These are phyloP conservation scores for Coemansia sp. DNA, from an alignment of 192 early-diverging fungal species.

Conservation along the genomic window DNA sequence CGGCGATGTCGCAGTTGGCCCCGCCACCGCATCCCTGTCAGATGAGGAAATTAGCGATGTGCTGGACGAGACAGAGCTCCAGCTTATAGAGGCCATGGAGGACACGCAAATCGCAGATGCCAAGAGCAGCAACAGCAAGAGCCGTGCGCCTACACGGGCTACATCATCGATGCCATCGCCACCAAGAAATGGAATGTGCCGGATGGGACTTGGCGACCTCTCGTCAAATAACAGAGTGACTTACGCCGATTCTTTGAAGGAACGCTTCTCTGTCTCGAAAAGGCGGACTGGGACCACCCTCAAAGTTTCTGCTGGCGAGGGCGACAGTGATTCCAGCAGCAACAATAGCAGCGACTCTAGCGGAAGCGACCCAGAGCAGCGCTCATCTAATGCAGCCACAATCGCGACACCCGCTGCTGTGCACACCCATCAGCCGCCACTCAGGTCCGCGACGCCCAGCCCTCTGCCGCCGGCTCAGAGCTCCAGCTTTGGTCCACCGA, in stretches of 20 bases:
- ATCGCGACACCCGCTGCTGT: background rate
- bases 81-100: conserved; percentile 53
- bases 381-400: background rate
- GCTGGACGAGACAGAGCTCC: conserved; percentile 48
- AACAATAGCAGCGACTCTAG: background rate
- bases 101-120: conserved; percentile 34
- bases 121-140: conserved; percentile 9
- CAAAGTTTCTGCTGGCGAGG: background rate
- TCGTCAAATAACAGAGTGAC: conserved; percentile 2
- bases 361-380: background rate
- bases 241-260: conserved; percentile 41
- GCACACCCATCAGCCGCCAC: background rate
- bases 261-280: conserved; percentile 30
- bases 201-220: conserved; percentile 38
- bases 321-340: conserved; percentile 11
- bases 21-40: conserved; percentile 25
- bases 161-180: background rate
- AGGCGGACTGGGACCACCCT: background rate
- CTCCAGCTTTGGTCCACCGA: background rate
- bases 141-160: background rate
- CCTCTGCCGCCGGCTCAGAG: background rate
- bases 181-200: conserved; percentile 15
- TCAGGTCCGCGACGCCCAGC: background rate
- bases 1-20: conserved; percentile 6
- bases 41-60: conserved; percentile 50